Evolutionary conservation across 208 protist genomes (phyloP).

Genomic region (Leishmania tarentolae): DNA sequence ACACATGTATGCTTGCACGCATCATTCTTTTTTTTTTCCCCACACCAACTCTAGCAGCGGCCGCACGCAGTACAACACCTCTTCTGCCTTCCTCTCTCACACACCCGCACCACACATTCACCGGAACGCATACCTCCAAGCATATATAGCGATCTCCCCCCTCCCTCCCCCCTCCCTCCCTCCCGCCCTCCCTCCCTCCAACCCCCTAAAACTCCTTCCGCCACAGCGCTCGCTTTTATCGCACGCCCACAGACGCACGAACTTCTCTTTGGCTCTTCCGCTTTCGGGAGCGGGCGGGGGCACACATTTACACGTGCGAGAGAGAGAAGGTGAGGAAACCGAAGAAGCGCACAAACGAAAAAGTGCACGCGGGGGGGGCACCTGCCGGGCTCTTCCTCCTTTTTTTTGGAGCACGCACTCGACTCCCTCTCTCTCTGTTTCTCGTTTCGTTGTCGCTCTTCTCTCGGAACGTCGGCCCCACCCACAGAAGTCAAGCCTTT

Average conservation of each 20-base stretch:
- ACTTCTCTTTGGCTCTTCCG: too few species aligned
- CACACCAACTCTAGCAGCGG: neutral
- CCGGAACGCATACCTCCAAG: neutral
- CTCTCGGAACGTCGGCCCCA: neutral
- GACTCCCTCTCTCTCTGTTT: neutral
- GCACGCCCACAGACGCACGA: too few species aligned
- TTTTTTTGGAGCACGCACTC: too few species aligned
- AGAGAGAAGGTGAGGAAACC: neutral
- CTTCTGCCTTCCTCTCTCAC: slow-evolving; percentile 2
- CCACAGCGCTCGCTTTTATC: neutral
- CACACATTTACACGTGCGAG: neutral
- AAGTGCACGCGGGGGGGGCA: neutral
- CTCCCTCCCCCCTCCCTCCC: neutral
- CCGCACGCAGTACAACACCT: slow-evolving; percentile 5
- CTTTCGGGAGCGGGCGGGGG: neutral
- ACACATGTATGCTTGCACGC: neutral
- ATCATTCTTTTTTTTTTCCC: neutral
- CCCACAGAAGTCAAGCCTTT: neutral
- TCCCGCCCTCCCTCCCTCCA: neutral
- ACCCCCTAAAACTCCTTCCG: neutral
- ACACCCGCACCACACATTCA: neutral
- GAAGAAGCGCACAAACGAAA: too few species aligned
- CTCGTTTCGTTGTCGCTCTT: neutral
- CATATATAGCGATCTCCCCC: neutral
- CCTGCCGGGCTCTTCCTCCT: neutral